phyloP scores from a whole-genome alignment of 805 yeast species.

The Myxozyma vanderwaltii region DNA sequence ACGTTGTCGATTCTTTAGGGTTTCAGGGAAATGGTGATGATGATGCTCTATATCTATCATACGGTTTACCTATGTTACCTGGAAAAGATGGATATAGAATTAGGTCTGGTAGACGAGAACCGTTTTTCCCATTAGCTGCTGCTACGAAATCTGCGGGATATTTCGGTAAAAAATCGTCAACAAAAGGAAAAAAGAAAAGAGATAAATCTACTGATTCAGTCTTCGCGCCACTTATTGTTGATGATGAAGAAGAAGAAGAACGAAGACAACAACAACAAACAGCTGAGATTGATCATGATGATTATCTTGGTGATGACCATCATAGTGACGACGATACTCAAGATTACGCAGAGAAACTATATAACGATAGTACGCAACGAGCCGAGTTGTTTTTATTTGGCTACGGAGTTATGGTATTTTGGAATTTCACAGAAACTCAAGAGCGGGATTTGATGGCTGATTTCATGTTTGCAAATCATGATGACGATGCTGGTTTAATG shows the following conservation, averaged over 20 bases:
- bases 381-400: constrained; percentile 86
- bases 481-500: constrained; percentile 40
- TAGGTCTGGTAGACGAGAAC: constrained; percentile 48
- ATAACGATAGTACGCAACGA: constrained; percentile 38
- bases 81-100: constrained; percentile 58
- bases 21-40: constrained; percentile 54
- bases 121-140: constrained; percentile 8
- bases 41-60: constrained; percentile 90
- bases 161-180: neutral
- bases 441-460: constrained; percentile 94
- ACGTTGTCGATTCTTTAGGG: constrained; percentile 72
- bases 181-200: neutral
- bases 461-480: constrained; percentile 61
- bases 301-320: constrained; percentile 9
- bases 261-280: constrained; percentile 38
- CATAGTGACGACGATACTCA: constrained; percentile 6
- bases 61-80: constrained; percentile 80
- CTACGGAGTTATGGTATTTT: constrained; percentile 96
- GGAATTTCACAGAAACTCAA: constrained; percentile 92
- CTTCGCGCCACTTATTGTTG: neutral
- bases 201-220: neutral
- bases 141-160: constrained; percentile 11
- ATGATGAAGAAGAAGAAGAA: constrained; percentile 49
- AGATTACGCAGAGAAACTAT: constrained; percentile 6
- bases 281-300: constrained; percentile 8